A percentile compares a stretch with the other conserved stretches of the same genome.
Evolutionary conservation across 2,329 filamentous ascomycete genomes (phyloP).

Genomic region (Alternaria solani): DNA sequence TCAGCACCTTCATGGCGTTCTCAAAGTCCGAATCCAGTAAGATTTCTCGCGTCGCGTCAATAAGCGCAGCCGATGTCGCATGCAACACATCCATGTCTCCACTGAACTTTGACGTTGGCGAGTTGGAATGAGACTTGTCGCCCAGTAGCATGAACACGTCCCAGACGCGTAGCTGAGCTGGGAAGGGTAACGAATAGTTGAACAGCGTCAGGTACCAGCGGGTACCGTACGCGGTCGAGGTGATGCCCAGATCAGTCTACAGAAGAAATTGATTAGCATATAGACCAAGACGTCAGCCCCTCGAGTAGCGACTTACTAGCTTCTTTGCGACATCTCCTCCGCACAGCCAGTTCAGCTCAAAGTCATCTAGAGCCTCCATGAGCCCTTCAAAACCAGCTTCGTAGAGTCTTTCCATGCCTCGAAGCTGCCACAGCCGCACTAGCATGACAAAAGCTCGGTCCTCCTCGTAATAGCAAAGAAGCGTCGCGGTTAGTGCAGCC

Average conservation of each 20-base stretch:
- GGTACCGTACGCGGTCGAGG: slow-evolving; percentile 92
- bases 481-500: slow-evolving; percentile 89
- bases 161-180: slow-evolving; percentile 94
- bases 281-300: background rate
- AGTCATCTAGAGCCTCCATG: slow-evolving; percentile 84
- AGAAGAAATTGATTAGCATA: slow-evolving; percentile 28
- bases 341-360: slow-evolving; percentile 82
- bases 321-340: slow-evolving; percentile 80
- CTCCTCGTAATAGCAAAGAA: slow-evolving; percentile 97
- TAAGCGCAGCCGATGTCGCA: slow-evolving; percentile 86
- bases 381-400: slow-evolving; percentile 83
- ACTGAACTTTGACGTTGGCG: slow-evolving; percentile 51
- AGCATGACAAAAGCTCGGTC: slow-evolving; percentile 95
- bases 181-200: slow-evolving; percentile 94
- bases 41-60: slow-evolving; percentile 88
- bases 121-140: slow-evolving; percentile 64
- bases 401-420: slow-evolving; percentile 86
- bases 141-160: slow-evolving; percentile 97
- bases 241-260: slow-evolving; percentile 78
- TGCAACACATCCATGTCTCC: slow-evolving; percentile 86
- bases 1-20: slow-evolving; percentile 96
- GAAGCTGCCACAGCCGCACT: slow-evolving; percentile 89
- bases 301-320: slow-evolving; percentile 65
- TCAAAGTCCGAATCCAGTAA: slow-evolving; percentile 94
- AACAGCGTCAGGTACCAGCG: slow-evolving; percentile 98